Conservation (phyloP, 2,329 filamentous ascomycete genomes). For the Aspergillus novofumigatus region DNA sequence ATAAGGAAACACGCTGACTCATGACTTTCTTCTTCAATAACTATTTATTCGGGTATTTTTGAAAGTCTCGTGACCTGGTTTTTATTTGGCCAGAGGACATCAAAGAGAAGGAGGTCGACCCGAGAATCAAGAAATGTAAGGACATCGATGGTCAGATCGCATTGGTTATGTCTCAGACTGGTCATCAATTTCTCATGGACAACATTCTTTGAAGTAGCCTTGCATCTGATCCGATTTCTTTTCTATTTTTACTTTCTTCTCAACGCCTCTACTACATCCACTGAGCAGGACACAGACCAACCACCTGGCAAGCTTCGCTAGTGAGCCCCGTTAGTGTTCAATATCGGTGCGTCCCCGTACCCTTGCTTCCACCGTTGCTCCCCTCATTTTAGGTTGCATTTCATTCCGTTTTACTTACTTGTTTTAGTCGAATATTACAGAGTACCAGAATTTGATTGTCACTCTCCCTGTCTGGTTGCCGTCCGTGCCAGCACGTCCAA, state of each 20-base stretch:
- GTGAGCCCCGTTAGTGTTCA: background rate
- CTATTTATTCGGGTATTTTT: background rate
- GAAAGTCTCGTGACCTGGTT: slow-evolving; percentile 1
- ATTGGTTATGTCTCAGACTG: background rate
- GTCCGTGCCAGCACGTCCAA: slow-evolving; percentile 5
- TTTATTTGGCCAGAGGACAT: background rate
- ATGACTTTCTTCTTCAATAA: background rate
- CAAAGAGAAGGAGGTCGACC: background rate
- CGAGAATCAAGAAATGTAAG: background rate
- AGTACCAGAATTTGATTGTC: background rate
- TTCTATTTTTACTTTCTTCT: background rate
- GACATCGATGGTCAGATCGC: too few relatives aligned
- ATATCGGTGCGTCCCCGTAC: background rate
- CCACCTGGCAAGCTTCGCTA: background rate
- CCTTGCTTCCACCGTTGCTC: slow-evolving; percentile 4
- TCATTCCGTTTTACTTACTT: slow-evolving; percentile 12
- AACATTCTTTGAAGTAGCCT: background rate
- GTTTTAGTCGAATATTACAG: slow-evolving; percentile 6
- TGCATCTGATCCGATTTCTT: background rate
- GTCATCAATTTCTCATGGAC: background rate
- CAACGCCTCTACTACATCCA: background rate
- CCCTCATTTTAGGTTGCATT: slow-evolving; percentile 10
- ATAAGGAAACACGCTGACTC: background rate
- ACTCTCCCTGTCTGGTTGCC: background rate
- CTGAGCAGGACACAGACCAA: background rate